Evolutionary conservation across 805 yeast genomes (phyloP), one percentile per base, ranked within the genome.

Genomic region (Candida insectalens): DNA sequence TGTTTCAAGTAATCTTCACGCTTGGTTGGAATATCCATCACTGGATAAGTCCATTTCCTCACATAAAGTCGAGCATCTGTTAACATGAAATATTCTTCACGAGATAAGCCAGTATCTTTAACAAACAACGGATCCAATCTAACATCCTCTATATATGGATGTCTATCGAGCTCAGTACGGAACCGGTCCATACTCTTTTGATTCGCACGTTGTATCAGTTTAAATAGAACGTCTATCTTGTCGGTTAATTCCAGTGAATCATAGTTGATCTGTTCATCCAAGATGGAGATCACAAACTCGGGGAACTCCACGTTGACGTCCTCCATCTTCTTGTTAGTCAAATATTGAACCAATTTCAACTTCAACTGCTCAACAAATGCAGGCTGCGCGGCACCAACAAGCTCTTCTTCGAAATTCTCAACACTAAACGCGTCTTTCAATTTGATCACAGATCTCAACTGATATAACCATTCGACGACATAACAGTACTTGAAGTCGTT

Each of bases 341-440:
- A 48, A 22, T 52, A 51, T 26, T 62, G 55, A 26, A 69, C 52
- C 34, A 71, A 50, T 19, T 64, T 63, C 6, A 54, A 39, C 34
- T 70, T 64, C 22, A 74, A 57, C 37, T 59, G 66, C 36, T 62
- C 60, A 33, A 74, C 56, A 30, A 62, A 51, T 1, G 58, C 53
- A 12, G 68, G 71, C 16, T 52, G 51, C 1, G 59, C 57, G 16
- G 65, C 41, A 12, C 67, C 68, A 18, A 74, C 56, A 10, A 77
- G 54, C 43, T 77, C 85, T 44, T 75, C 75, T 45, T 77, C 85
- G 39, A 77, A 65, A 14, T 68, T 56, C 37, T 74, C 78, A 6
- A 68, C 66, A 44, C 76, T 79, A 42, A 77, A 71, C 9, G 61
- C 60, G 35, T 75, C 82, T 5, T 61, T 57, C 35, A 77, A 50